Conservation (phyloP, 2,329 filamentous ascomycete genomes). For the Endothia cerciana region DNA sequence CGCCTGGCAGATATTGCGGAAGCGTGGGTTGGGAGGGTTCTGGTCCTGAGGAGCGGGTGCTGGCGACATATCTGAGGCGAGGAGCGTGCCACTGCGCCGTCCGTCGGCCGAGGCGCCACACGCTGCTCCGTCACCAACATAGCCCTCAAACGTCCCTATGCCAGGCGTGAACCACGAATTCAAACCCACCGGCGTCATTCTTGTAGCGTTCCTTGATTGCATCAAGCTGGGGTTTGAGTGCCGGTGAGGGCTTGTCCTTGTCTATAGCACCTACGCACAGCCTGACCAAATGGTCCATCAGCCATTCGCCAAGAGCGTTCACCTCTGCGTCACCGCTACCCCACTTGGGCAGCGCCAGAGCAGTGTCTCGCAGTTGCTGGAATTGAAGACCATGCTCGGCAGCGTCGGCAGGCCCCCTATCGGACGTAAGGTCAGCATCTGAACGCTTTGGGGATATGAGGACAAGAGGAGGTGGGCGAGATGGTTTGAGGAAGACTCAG, state of each 20-base stretch:
- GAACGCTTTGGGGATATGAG: not conserved
- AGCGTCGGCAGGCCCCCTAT: slow-evolving; percentile 9
- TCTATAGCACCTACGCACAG: slow-evolving; percentile 26
- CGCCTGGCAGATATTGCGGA: slow-evolving; percentile 31
- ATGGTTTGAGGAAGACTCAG: not conserved
- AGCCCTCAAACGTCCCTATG: slow-evolving; percentile 33
- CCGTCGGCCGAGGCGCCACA: slow-evolving; percentile 33
- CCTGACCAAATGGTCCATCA: slow-evolving; percentile 28
- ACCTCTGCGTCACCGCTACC: slow-evolving; percentile 30
- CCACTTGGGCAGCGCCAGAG: slow-evolving; percentile 32
- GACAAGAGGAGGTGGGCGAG: not conserved
- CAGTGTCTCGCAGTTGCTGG: slow-evolving; percentile 30
- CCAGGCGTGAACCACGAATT: slow-evolving; percentile 32
- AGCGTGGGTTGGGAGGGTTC: slow-evolving; percentile 20
- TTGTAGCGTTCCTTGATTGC: slow-evolving; percentile 23
- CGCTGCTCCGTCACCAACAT: slow-evolving; percentile 31
- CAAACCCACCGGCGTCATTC: slow-evolving; percentile 28
- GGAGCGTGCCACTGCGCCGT: slow-evolving; percentile 31
- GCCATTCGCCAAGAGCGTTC: slow-evolving; percentile 28
- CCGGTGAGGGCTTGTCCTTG: slow-evolving; percentile 7
- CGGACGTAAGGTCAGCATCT: not conserved
- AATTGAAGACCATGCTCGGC: slow-evolving; percentile 12
- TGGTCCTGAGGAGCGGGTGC: slow-evolving; percentile 31
- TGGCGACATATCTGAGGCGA: slow-evolving; percentile 33
- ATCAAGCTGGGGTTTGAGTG: slow-evolving; percentile 27